phyloP scores from a whole-genome alignment of 306 rosid genomes.

The Alnus rubra region DNA sequence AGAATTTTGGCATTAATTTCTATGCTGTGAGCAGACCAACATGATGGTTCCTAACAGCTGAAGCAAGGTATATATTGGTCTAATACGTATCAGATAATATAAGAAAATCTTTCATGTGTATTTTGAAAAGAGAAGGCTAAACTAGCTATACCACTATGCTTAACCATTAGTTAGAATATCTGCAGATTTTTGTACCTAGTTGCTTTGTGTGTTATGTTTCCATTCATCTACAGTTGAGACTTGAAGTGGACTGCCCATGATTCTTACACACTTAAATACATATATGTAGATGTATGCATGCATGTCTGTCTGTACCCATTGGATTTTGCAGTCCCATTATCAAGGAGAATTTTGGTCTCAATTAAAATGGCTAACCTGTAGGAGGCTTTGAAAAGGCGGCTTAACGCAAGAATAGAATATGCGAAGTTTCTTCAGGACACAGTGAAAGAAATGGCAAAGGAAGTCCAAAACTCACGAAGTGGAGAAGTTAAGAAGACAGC shows the following conservation, averaged over 20 bases:
- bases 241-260: neutral
- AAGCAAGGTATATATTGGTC: neutral
- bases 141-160: neutral
- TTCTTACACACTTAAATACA: neutral
- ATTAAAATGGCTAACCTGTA: conserved; percentile 4
- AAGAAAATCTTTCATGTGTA: neutral
- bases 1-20: neutral
- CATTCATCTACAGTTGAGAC: neutral
- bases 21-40: neutral
- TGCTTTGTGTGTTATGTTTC: neutral
- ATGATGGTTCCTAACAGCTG: neutral
- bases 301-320: neutral
- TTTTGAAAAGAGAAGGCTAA: neutral
- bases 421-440: conserved; percentile 53
- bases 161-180: neutral
- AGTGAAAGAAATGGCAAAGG: conserved; percentile 98
- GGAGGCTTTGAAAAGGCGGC: conserved; percentile 17
- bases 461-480: conserved; percentile 79
- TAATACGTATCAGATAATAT: neutral
- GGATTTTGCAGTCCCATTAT: neutral
- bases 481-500: conserved; percentile 94
- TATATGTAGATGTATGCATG: neutral
- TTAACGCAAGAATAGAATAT: conserved; percentile 8
- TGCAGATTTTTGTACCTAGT: neutral
- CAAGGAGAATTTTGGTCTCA: conserved; percentile 28